phyloP scores from a whole-genome alignment of 768 basidiomycete species.

The Boletus insuetus region DNA sequence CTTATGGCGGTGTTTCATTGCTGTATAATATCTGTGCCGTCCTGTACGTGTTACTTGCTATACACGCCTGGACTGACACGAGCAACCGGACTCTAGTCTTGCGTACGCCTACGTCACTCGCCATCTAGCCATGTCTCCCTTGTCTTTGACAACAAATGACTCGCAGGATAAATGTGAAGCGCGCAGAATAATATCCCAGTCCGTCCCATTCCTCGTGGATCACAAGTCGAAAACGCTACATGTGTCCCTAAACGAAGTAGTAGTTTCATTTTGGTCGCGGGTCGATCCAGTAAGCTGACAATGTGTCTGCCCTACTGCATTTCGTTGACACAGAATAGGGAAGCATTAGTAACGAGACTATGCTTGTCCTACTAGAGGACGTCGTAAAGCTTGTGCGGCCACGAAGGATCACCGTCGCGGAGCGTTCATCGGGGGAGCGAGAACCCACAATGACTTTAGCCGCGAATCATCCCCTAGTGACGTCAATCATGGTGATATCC shows the following conservation, averaged over 20 bases:
- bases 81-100: conserved; percentile 41
- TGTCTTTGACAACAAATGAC: conserved; percentile 42
- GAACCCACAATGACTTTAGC: background rate
- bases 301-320: background rate
- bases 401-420: conserved; percentile 22
- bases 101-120: conserved; percentile 69
- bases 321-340: conserved; percentile 28
- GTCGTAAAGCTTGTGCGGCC: conserved; percentile 52
- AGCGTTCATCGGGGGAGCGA: background rate
- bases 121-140: conserved; percentile 55
- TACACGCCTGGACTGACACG: background rate
- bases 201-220: conserved; percentile 65
- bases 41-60: conserved; percentile 45
- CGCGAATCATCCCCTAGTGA: conserved; percentile 13
- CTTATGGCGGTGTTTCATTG: conserved; percentile 41
- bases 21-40: conserved; percentile 69
- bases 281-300: conserved; percentile 38
- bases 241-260: conserved; percentile 45
- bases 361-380: conserved; percentile 58
- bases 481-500: conserved; percentile 25
- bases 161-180: conserved; percentile 47
- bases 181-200: conserved; percentile 43
- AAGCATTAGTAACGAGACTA: conserved; percentile 37
- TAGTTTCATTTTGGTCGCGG: conserved; percentile 67
- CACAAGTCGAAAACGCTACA: conserved; percentile 56